Conservation (phyloP, 352 stramenopile species). For the Elongisporangium prolatum region DNA sequence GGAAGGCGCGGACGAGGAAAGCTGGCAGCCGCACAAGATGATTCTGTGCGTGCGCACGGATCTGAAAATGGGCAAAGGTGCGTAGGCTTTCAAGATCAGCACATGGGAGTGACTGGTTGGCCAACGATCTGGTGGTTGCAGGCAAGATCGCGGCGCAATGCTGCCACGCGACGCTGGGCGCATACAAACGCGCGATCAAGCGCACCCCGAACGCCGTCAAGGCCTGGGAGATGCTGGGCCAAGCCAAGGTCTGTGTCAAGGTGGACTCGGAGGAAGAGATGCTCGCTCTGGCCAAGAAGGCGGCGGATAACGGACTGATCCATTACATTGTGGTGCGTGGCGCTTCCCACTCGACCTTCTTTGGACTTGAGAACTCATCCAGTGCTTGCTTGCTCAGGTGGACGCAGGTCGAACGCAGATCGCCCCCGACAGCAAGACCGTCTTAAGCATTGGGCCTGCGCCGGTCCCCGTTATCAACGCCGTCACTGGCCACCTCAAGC, state of each 20-base stretch:
- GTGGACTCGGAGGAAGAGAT: slow-evolving; percentile 84
- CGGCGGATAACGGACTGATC: slow-evolving; percentile 54
- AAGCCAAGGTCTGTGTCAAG: slow-evolving; percentile 85
- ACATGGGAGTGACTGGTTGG: neutral
- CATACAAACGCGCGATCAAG: slow-evolving; percentile 91
- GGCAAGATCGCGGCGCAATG: slow-evolving; percentile 86
- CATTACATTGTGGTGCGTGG: slow-evolving; percentile 75
- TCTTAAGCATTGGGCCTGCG: slow-evolving; percentile 74
- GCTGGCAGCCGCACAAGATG: slow-evolving; percentile 87
- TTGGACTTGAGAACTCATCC: no score
- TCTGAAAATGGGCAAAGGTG: slow-evolving; percentile 96
- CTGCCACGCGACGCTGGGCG: slow-evolving; percentile 90
- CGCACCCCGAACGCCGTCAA: slow-evolving; percentile 60
- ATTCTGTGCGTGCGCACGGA: slow-evolving; percentile 94
- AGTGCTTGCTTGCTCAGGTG: slow-evolving; percentile 26
- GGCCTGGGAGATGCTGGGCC: slow-evolving; percentile 78
- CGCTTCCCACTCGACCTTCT: no score
- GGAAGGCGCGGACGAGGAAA: slow-evolving; percentile 53
- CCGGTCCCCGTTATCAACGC: slow-evolving; percentile 62
- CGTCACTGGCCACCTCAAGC: slow-evolving; percentile 80
- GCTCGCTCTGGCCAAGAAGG: slow-evolving; percentile 59
- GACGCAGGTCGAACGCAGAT: slow-evolving; percentile 85
- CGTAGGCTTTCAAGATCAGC: slow-evolving; percentile 12
- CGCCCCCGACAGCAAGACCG: slow-evolving; percentile 79
- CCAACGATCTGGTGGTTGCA: slow-evolving; percentile 9